Evolutionary conservation across 2,329 filamentous ascomycete genomes (phyloP), one percentile per base, ranked within the genome.

Genomic region (Xylariaceae sp.): DNA sequence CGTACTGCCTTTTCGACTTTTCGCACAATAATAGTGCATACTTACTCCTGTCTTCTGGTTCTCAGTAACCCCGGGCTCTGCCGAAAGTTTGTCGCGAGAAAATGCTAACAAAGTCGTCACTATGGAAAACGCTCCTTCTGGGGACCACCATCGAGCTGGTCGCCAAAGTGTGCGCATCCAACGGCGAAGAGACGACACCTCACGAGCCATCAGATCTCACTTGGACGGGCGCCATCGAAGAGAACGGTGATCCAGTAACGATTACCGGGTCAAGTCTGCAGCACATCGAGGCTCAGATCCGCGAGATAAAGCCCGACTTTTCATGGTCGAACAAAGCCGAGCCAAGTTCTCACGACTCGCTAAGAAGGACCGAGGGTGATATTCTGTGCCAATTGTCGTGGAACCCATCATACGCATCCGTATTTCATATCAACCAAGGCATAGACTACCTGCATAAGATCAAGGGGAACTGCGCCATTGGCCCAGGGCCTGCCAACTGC

Each of bases 401-500:
- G 60, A 13, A 52, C 10, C 56, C 54, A n/a, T 5, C 52, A 8
- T 61, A 52, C 37, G 63, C 64, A 4, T 64, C 64, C 23, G 62
- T 61, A 15, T 64, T 58, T 48, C 60, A 62, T 18, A 64, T 61
- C 56, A 51, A 44, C 2, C 58, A 63, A 34, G 64, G 59, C 1
- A 60, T 64, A 17, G 11, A 17, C 1, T 61, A 65, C 34, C 55
- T 65, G 2, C 60, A 11, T 10, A 51, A 59, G 45, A 60, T 63
- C 47, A 50, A 55, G 7, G 64, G 58, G 6, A 34, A 62, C 37
- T 65, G 64, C 56, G 61, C 50, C 30, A 59, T 41, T 35, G 62
- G 60, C 4, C 60, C 64, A 5, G 64, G 64, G 2, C 62, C 62
- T 1, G 62, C 39, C 1, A 64, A 64, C 53, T 65, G 62, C 53